Evolutionary conservation across 2,329 filamentous ascomycete species (phyloP).

Genomic region (Stylonectria norvegica): DNA sequence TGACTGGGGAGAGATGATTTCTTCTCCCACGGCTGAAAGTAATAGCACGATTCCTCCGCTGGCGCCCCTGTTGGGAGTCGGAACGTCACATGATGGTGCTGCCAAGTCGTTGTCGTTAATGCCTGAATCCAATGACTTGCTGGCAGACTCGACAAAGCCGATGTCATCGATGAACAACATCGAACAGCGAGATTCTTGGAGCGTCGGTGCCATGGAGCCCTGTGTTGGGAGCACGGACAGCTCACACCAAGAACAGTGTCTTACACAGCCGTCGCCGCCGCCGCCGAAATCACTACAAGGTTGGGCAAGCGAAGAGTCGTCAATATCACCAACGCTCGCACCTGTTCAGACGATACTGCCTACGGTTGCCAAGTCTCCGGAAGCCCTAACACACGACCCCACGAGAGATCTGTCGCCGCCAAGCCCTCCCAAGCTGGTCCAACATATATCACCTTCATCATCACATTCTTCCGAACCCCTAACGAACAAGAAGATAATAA

Average conservation of each 20-base stretch:
- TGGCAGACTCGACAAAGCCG: constrained; percentile 9
- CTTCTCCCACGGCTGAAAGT: constrained; percentile 25
- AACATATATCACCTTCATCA: no score
- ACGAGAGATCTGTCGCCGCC: no score
- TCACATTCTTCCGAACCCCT: constrained; percentile 7
- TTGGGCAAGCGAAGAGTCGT: no score
- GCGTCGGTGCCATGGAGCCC: constrained; percentile 18
- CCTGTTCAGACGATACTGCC: no score
- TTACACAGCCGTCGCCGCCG: constrained; percentile 6
- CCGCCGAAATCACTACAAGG: no score
- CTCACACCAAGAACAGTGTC: constrained; percentile 5
- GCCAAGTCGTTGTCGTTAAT: no score
- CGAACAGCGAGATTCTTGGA: constrained; percentile 16
- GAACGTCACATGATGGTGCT: no score
- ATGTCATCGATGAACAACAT: constrained; percentile 7
- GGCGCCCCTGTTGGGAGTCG: constrained; percentile 4
- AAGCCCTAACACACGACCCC: no score
- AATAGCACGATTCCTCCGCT: constrained; percentile 19
- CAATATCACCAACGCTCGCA: no score
- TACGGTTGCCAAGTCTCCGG: no score
- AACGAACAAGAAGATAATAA: constrained; percentile 1
- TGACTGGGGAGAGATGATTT: constrained; percentile 61
- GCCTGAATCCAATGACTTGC: constrained; percentile 11
- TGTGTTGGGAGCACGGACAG: constrained; percentile 13
- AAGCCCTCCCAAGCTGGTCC: no score